Base-by-base conservation (phyloP, 2,329 filamentous ascomycete genomes). In the Chaetomiaceae sp. region DNA sequence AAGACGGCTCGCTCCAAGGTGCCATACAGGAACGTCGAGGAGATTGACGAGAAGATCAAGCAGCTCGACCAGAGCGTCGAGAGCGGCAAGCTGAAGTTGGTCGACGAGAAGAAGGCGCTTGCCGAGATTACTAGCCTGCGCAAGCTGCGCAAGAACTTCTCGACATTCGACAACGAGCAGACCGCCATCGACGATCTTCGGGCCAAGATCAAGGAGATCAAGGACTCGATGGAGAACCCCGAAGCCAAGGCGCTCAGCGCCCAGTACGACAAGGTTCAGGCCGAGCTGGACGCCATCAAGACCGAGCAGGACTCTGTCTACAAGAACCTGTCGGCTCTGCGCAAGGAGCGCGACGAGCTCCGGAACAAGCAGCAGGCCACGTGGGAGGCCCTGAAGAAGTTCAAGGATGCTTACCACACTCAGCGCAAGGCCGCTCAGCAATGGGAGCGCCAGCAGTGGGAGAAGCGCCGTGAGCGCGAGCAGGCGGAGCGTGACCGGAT, bases 41-140 rank as follows among this genome's bases (percentile, higher is more conserved):
- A 97, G 58, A 76, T 99, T 60, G 90, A 97, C 70, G 78, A 79
- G 58, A 84, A 94, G 72, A 94, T 97, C 64, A 80, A 82, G 55
- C 78, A 78, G 48, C 83, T 96, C 49, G 89, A 96, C 61, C 86
- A 86, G 72, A 82, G 92, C 69, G 90, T 97, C 63, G 89, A 95
- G 70, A 81, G 84, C 32, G 92, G 92, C 60, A 87, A 81, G 69
- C 91, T 99, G 87, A 95, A 91, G 75, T 77, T 99, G 47, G 94
- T 97, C 10, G 94, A 99, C 64, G 94, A 97, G 82, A 95, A 90
- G 79, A 97, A 96, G 81, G 85, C 89, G 8, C 79, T 97, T 18
- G 75, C 81, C 46, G 90, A 96, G 65, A 86, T 96, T 64, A 88
- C 87, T 44, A 86, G 75, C 69, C 76, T 97, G 61, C 86, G 87